These are phyloP conservation scores for Cichorium intybus DNA, from an alignment of 140 eudicot genomes.

Conservation along the genomic window DNA sequence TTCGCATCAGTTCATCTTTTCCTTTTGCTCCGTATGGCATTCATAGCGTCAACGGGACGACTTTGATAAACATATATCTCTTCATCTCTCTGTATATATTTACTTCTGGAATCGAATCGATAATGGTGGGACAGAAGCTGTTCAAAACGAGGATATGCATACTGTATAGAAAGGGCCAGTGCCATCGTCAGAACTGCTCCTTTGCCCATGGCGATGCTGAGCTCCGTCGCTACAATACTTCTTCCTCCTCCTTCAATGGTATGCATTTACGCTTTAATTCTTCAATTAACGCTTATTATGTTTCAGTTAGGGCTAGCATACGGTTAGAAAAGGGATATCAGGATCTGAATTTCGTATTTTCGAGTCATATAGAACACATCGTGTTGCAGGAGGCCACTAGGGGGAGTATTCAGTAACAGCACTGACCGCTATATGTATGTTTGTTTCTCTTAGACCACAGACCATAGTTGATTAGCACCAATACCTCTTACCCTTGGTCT, in stretches of 20 bases:
- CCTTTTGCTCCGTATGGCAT: not conserved
- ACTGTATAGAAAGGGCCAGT: slow-evolving; percentile 58
- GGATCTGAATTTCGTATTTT: slow-evolving; percentile 6
- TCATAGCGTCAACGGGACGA: slow-evolving; percentile 3
- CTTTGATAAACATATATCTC: slow-evolving; percentile 7
- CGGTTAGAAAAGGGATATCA: slow-evolving; percentile 1
- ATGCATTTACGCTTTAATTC: slow-evolving; percentile 8
- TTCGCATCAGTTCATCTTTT: slow-evolving; percentile 1
- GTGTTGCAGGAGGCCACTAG: not conserved
- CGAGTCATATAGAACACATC: not conserved
- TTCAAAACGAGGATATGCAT: slow-evolving; percentile 70
- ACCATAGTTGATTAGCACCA: not conserved
- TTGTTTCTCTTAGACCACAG: slow-evolving; percentile 7
- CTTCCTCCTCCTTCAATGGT: slow-evolving; percentile 61
- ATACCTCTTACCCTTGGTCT: not conserved
- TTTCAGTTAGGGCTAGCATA: slow-evolving; percentile 17
- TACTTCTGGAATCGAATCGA: slow-evolving; percentile 21
- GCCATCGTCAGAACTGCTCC: slow-evolving; percentile 72
- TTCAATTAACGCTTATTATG: slow-evolving; percentile 9
- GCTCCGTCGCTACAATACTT: slow-evolving; percentile 58
- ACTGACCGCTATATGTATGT: not conserved
- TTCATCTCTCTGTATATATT: not conserved
- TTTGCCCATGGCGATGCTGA: slow-evolving; percentile 90
- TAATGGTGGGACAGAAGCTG: slow-evolving; percentile 62
- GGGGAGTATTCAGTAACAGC: too few relatives aligned